These are phyloP conservation scores for Xylaria grammica DNA, from an alignment of 495 filamentous ascomycete species.

Conservation along the genomic window DNA sequence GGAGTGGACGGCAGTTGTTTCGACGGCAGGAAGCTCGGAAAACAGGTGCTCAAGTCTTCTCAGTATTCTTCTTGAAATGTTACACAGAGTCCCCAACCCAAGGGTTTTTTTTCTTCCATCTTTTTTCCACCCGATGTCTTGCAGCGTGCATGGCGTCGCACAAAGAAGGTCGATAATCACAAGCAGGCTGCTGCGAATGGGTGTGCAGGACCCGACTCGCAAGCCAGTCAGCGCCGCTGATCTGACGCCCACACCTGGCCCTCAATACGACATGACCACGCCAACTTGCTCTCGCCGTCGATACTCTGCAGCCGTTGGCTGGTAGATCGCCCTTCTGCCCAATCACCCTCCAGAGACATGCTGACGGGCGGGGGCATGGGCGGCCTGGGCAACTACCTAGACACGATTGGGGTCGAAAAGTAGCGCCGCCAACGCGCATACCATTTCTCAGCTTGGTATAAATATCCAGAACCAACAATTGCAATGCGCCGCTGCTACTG, in stretches of 20 bases:
- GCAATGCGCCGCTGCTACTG: neutral
- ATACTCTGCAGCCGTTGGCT: constrained; percentile 16
- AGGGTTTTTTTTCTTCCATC: neutral
- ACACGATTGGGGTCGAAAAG: constrained; percentile 7
- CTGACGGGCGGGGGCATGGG: constrained; percentile 20
- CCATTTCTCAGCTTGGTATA: constrained; percentile 15
- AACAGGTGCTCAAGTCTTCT: neutral
- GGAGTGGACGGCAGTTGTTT: no score
- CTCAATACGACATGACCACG: constrained; percentile 17
- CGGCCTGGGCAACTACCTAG: no score
- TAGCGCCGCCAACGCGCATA: constrained; percentile 5
- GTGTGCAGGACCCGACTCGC: neutral
- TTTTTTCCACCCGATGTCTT: constrained; percentile 14
- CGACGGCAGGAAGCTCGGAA: no score
- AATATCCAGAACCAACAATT: constrained; percentile 1
- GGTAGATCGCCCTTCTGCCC: constrained; percentile 1
- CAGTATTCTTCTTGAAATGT: constrained; percentile 13
- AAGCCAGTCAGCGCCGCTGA: constrained; percentile 12
- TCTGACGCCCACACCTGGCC: constrained; percentile 1
- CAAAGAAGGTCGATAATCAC: neutral
- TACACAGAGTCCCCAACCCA: neutral
- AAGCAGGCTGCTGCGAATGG: constrained; percentile 15
- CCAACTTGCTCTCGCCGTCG: constrained; percentile 10
- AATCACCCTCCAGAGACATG: constrained; percentile 8
- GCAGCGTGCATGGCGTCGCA: constrained; percentile 16